Evolutionary conservation across 352 stramenopile genomes (phyloP).

Genomic region (Phytophthora citrophthora): DNA sequence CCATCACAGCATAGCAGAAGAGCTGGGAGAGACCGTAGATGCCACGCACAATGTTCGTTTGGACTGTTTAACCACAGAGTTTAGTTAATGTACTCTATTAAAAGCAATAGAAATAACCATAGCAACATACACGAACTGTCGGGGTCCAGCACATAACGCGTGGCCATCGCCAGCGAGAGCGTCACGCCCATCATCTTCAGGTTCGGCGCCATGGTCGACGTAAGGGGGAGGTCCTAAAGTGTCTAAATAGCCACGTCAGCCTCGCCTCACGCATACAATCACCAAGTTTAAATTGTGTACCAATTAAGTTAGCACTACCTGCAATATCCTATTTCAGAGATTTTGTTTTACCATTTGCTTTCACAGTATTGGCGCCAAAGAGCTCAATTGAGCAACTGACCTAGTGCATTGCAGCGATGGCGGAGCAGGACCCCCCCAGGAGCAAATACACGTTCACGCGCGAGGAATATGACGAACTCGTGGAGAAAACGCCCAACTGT

Average conservation of each 20-base stretch:
- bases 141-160: conserved; percentile 73
- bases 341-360: neutral
- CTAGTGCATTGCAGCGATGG: conserved; percentile 9
- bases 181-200: conserved; percentile 84
- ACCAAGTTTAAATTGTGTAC: conserved; percentile 8
- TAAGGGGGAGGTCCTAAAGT: conserved; percentile 6
- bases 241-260: conserved; percentile 16
- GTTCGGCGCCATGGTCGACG: conserved; percentile 66
- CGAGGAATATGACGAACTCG: conserved; percentile 69
- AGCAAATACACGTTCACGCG: conserved; percentile 80
- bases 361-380: conserved; percentile 14
- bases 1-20: conserved; percentile 63
- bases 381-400: neutral
- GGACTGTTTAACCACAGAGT: conserved; percentile 39
- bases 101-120: neutral
- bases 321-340: neutral
- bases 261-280: neutral
- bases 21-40: conserved; percentile 74
- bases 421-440: conserved; percentile 30
- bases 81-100: neutral
- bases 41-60: conserved; percentile 56
- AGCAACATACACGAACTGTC: conserved; percentile 55
- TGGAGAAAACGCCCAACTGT: conserved; percentile 44
- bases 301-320: neutral
- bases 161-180: conserved; percentile 62